Conservation (phyloP, 441 rosid species). For the Biscutella laevigata region DNA sequence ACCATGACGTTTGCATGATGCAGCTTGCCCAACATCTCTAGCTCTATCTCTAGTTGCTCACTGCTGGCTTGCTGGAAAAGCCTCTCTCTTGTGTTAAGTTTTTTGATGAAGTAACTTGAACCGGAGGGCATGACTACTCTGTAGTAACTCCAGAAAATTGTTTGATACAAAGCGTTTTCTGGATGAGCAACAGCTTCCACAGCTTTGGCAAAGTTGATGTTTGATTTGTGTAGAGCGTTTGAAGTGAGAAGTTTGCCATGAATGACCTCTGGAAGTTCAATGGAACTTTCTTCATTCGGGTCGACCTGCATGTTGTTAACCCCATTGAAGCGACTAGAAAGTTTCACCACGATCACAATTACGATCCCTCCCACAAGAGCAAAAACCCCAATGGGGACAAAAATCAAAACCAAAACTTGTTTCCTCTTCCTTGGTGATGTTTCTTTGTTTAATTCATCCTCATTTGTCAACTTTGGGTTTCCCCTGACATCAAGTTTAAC, state of each 20-base stretch:
- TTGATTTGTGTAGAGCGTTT: slow-evolving; percentile 47
- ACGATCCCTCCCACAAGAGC: slow-evolving; percentile 28
- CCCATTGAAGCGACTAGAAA: slow-evolving; percentile 38
- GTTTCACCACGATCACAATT: slow-evolving; percentile 20
- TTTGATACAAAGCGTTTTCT: slow-evolving; percentile 37
- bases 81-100: slow-evolving; percentile 72
- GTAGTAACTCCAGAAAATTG: slow-evolving; percentile 66
- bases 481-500: slow-evolving; percentile 29
- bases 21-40: slow-evolving; percentile 61
- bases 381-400: slow-evolving; percentile 32
- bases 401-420: slow-evolving; percentile 23
- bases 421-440: slow-evolving; percentile 12
- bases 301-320: slow-evolving; percentile 36
- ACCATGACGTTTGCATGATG: slow-evolving; percentile 71
- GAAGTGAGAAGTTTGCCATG: slow-evolving; percentile 51
- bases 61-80: slow-evolving; percentile 58
- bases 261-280: slow-evolving; percentile 40
- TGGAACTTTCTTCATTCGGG: slow-evolving; percentile 27
- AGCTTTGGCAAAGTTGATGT: slow-evolving; percentile 58
- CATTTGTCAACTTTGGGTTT: slow-evolving; percentile 17
- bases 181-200: slow-evolving; percentile 54
- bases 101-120: slow-evolving; percentile 54
- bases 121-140: slow-evolving; percentile 71
- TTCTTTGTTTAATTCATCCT: not conserved
- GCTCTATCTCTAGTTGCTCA: slow-evolving; percentile 53